Base-by-base conservation (phyloP, 2,329 filamentous ascomycete species). In the Pseudocercospora ulei region DNA sequence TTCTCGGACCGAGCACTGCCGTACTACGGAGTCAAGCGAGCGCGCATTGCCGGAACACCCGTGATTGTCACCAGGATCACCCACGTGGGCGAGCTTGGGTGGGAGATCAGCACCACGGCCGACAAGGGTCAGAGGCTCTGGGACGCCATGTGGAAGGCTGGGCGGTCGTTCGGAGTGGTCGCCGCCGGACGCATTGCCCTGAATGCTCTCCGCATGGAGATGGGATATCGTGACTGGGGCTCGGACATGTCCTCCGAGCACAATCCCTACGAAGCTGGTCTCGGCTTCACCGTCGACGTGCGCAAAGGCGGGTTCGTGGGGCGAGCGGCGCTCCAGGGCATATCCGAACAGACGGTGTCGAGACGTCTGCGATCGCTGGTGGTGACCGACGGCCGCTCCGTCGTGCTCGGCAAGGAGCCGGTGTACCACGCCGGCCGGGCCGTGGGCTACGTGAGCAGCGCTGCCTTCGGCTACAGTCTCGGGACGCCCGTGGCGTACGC, bases 391-490 rank as follows among this genome's bases (percentile, higher is more conserved):
- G 69, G 71, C 0, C 57, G 54, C 3, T 77, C 73, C 0, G 62
- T 78, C 46, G 65, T 77, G 0, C 56, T 79, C 1, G 75, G 75
- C 4, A 78, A 78, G 51, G 75, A 79, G 52, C 75, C 76, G 0
- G 72, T 79, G 0, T 76, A 69, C 38, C 47, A 64, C 8, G 53
- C 66, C 2, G 67, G 65, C 5, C 57, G 65, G 38, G 47, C 66
- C 0, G 62, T 62, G 1, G 75, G 76, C 0, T 79, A 79, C 44
- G 63, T 79, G 16, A 77, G 73, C 1, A 78, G 66, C 35, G 69
- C 75, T 1, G 73, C 70, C 0, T 79, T 77, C 50, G 75, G 71
- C 0, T 78, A 73, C 49, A 73, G 70, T 0, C 53, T 78, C 6
- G 58, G 71, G 16, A 75, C 71, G 55, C 74, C 75, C 0, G 62